A percentile compares a stretch with the other conserved stretches of the same genome.
Conservation (phyloP, 805 yeast genomes). For the Pichia heedii region DNA sequence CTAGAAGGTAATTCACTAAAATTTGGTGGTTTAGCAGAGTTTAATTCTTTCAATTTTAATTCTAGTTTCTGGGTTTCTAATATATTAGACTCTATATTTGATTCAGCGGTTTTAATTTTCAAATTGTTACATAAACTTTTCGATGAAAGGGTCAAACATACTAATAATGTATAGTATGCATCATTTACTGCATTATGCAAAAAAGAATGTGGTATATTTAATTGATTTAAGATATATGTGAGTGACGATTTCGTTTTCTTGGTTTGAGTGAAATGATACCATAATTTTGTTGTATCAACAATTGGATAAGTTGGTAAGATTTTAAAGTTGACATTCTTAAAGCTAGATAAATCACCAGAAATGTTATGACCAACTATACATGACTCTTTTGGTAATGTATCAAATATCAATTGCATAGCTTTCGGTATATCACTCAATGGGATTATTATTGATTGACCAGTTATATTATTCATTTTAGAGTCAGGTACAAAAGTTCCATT, state of each 20-base stretch:
- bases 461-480: constrained; percentile 19
- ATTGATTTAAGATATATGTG: constrained; percentile 20
- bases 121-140: constrained; percentile 20
- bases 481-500: constrained; percentile 24
- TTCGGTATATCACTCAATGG: constrained; percentile 10
- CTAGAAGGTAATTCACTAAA: not conserved
- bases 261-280: constrained; percentile 17
- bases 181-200: constrained; percentile 28
- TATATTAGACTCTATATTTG: not conserved
- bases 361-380: constrained; percentile 25
- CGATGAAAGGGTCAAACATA: constrained; percentile 20
- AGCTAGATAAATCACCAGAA: constrained; percentile 19
- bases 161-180: constrained; percentile 24
- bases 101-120: not conserved
- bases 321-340: constrained; percentile 11
- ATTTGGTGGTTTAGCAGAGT: constrained; percentile 1
- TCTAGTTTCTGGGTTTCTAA: not conserved
- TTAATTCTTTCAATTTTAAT: not conserved
- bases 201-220: constrained; percentile 22
- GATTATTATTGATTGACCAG: constrained; percentile 22
- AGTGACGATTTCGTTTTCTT: constrained; percentile 14
- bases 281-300: constrained; percentile 22
- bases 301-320: constrained; percentile 16
- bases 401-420: constrained; percentile 11
- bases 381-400: constrained; percentile 12